Conservation (phyloP, 31 red algal species). For the Odonthalia washingtoniensis region DNA sequence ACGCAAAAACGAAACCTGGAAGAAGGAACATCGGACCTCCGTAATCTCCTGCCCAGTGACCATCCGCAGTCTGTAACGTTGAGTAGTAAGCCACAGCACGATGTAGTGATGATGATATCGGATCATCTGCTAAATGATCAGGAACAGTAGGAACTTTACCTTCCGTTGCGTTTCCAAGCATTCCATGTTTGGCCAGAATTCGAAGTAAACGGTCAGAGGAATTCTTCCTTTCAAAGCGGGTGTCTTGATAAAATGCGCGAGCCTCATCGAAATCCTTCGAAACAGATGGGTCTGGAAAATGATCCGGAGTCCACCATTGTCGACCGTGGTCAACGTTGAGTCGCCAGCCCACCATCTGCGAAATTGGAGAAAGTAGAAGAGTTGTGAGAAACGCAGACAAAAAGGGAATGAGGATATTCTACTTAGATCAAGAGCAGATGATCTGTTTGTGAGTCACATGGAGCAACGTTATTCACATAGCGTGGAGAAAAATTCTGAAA, state of each 20-base stretch:
- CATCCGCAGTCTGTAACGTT: slow-evolving; percentile 89
- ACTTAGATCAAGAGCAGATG: too few species aligned
- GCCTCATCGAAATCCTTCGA: slow-evolving; percentile 30
- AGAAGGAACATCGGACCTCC: slow-evolving; percentile 97
- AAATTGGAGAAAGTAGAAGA: too few species aligned
- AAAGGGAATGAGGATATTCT: too few species aligned
- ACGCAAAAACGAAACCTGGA: slow-evolving; percentile 91
- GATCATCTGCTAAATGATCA: slow-evolving; percentile 25
- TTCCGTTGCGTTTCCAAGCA: slow-evolving; percentile 56
- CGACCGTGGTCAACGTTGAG: slow-evolving; percentile 75
- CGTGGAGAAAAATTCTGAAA: too few species aligned
- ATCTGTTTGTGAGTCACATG: too few species aligned
- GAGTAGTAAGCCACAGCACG: slow-evolving; percentile 75
- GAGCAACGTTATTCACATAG: too few species aligned
- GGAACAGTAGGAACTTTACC: slow-evolving; percentile 46
- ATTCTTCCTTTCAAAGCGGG: slow-evolving; percentile 47
- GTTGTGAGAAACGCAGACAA: too few species aligned
- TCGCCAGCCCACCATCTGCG: slow-evolving; percentile 46
- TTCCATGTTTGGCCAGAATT: slow-evolving; percentile 50
- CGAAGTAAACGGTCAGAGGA: slow-evolving; percentile 73
- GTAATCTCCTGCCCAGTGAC: slow-evolving; percentile 99
- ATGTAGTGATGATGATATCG: slow-evolving; percentile 59
- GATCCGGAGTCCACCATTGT: slow-evolving; percentile 72
- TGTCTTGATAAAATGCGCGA: slow-evolving; percentile 31
- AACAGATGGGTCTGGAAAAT: slow-evolving; percentile 1